Base-by-base conservation (phyloP, 306 rosid genomes). In the Prunus salicina region DNA sequence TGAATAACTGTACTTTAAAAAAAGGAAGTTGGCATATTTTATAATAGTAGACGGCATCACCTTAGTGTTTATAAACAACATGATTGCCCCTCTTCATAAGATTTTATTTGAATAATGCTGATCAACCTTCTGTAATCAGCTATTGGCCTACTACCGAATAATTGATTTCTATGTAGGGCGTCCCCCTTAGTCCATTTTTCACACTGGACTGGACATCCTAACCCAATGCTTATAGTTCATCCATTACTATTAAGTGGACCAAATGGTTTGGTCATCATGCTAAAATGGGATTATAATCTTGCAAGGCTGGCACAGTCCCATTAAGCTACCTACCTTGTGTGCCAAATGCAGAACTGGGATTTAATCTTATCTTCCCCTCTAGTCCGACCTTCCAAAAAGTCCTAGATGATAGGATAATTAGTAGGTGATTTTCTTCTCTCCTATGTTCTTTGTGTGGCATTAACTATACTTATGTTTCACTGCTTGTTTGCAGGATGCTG, bases 401-500 rank as follows among this genome's bases (percentile, higher is more conserved):
- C 79, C 62, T 51, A 28, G 25, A 27, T 45, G 24, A 57, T 24
- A 30, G 25, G 8, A 14, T 46, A 14, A 30, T 13, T 71, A 12
- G 32, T 53, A 20, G 46, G 11, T 18, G 5, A 9, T n/a, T 12
- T 28, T 19, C 27, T 60, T 20, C 34, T 24, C 52, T 30, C 56
- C 10, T 4, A 25, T 53, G 76, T 34, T 56, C 70, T 81, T 8
- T 57, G 64, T 69, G 55, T 57, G 49, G 65, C 66, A 38, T 25
- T 30, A 71, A 60, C 61, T 76, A 63, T 56, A 63, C 45, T 72
- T 6, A 52, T 71, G 10, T 83, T 75, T 75, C 85, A 75, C 75
- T 80, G 43, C 27, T 86, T 65, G 57, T 77, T 73, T 84, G 83
- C 91, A 94, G 98, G 98, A 94, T 88, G 97, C 98, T 66, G 98